Evolutionary conservation across 306 rosid genomes (phyloP).

Genomic region (Albizia julibrissin): DNA sequence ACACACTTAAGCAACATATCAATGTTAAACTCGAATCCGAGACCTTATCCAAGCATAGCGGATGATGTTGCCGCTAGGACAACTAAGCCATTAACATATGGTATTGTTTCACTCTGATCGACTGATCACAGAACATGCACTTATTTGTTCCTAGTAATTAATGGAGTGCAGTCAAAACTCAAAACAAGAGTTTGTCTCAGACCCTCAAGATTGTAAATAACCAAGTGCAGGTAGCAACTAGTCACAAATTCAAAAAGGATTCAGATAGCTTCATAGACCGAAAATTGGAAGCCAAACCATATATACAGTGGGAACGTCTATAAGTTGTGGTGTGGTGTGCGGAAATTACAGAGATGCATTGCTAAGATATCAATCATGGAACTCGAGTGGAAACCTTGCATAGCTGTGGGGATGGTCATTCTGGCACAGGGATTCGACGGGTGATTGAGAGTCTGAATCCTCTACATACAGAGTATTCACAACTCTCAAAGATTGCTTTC

Average conservation of each 20-base stretch:
- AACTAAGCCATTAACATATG: no score
- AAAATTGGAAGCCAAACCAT: constrained; percentile 9
- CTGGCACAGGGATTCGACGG: not conserved
- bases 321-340: not conserved
- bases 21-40: no score
- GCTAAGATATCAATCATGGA: not conserved
- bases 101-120: no score
- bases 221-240: not conserved
- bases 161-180: not conserved
- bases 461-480: constrained; percentile 3
- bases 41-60: no score
- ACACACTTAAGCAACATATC: no score
- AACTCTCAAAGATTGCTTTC: constrained; percentile 13
- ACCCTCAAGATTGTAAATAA: not conserved
- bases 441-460: not conserved
- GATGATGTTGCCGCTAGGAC: no score
- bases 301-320: not conserved
- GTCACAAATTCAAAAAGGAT: not conserved
- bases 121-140: no score
- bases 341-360: not conserved
- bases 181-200: not conserved
- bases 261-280: not conserved
- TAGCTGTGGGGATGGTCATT: constrained; percentile 1
- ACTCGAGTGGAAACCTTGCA: constrained; percentile 14
- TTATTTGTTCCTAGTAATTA: not conserved